Percentiles rank a stretch among this genome's conserved stretches.
Evolutionary conservation across 148 eudicot genomes (phyloP).

Genomic region (Talinum fruticosum): DNA sequence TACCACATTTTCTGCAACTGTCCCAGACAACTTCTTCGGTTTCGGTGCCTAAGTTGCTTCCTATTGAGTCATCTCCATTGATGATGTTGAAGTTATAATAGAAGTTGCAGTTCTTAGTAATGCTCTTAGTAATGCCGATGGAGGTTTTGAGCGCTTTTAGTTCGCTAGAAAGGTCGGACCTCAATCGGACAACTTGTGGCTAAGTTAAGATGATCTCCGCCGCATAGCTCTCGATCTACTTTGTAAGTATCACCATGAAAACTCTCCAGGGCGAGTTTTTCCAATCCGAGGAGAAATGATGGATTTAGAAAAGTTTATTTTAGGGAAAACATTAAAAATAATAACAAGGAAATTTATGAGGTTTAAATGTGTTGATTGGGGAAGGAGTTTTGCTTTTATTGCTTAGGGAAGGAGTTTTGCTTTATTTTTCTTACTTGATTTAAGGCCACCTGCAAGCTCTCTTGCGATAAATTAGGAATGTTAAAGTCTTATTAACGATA

Average conservation of each 20-base stretch:
- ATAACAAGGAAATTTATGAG: no score
- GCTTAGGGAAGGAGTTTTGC: no score
- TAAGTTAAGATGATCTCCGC: no score
- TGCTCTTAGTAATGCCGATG: neutral
- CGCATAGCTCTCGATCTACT: no score
- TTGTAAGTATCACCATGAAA: neutral
- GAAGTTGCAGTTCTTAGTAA: neutral
- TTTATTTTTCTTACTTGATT: no score
- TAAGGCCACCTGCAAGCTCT: no score
- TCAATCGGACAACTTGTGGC: neutral
- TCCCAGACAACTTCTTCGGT: neutral
- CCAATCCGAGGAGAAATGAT: neutral
- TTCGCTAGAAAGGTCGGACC: neutral
- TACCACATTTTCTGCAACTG: neutral
- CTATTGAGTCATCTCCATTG: neutral
- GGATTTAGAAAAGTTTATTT: neutral
- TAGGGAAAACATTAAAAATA: no score
- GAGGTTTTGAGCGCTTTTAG: neutral
- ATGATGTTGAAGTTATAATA: neutral
- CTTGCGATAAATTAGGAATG: no score
- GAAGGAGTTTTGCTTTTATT: no score
- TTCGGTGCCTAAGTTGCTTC: neutral
- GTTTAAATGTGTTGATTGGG: no score
- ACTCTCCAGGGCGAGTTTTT: neutral
- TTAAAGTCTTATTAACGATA: no score